A percentile compares a stretch with the other conserved stretches of the same genome.
Evolutionary conservation across 2,329 filamentous ascomycete species (phyloP).

Genomic region (Stagonosporopsis chrysanthemi): DNA sequence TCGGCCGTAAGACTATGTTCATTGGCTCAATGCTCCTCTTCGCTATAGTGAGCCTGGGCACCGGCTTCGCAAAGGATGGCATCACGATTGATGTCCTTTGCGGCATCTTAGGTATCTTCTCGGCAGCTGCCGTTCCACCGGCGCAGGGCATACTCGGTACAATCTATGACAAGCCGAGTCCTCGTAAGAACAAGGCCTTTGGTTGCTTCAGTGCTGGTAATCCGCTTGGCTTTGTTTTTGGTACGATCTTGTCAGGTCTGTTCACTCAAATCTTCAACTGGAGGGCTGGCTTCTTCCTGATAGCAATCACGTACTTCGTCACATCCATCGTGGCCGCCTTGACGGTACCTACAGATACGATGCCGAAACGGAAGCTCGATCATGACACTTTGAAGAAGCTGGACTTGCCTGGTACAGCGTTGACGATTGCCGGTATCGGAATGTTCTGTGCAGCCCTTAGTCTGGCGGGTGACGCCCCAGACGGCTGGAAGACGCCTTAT

Average conservation of each 20-base stretch:
- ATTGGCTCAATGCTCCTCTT: constrained; percentile 67
- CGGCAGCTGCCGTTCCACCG: constrained; percentile 69
- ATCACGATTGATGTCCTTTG: constrained; percentile 69
- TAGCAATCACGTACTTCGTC: constrained; percentile 69
- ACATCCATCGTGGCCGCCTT: constrained; percentile 66
- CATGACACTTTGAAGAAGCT: constrained; percentile 63
- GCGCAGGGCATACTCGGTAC: constrained; percentile 70
- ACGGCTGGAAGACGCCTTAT: constrained; percentile 69
- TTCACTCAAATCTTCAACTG: constrained; percentile 68
- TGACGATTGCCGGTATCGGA: constrained; percentile 71
- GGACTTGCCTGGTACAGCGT: constrained; percentile 66
- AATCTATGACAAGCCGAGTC: constrained; percentile 67
- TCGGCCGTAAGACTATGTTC: constrained; percentile 69
- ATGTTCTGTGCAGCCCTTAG: constrained; percentile 68
- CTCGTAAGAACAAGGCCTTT: constrained; percentile 70
- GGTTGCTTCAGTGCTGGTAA: constrained; percentile 68
- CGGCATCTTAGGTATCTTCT: constrained; percentile 64
- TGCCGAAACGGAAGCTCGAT: constrained; percentile 55
- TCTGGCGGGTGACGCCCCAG: constrained; percentile 61
- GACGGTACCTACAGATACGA: constrained; percentile 65
- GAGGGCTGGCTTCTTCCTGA: constrained; percentile 68
- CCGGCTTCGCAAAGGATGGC: constrained; percentile 66
- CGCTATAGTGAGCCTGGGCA: constrained; percentile 62
- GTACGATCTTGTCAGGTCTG: constrained; percentile 68
- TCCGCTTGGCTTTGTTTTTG: constrained; percentile 64